Conservation (phyloP, 2,329 filamentous ascomycete species). For the Colletotrichum melonis region DNA sequence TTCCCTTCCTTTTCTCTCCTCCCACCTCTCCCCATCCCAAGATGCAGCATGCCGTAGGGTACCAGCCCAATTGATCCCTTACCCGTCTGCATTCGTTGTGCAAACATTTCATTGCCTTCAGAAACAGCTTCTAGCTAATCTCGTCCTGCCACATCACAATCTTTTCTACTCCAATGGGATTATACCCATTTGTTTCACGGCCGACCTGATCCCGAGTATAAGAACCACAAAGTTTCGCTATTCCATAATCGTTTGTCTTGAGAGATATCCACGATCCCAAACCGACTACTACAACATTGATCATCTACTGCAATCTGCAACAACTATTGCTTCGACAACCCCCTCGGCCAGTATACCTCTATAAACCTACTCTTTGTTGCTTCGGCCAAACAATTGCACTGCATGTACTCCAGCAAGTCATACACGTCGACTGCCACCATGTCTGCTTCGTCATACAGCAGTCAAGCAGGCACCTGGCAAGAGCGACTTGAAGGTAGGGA, state of each 20-base stretch:
- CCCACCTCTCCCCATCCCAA: conserved; percentile 33
- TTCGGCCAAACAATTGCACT: conserved; percentile 14
- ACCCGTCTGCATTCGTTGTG: conserved; percentile 29
- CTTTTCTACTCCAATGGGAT: conserved; percentile 33
- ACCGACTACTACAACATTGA: conserved; percentile 4
- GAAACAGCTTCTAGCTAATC: conserved; percentile 34
- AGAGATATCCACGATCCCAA: conserved; percentile 14
- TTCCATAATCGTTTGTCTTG: not conserved
- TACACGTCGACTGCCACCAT: conserved; percentile 30
- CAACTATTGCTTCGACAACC: not conserved
- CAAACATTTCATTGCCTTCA: conserved; percentile 31
- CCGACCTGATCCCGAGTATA: conserved; percentile 30
- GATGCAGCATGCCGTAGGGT: conserved; percentile 38
- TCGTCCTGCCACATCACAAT: conserved; percentile 35
- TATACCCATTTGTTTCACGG: conserved; percentile 29
- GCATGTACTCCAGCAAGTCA: conserved; percentile 34
- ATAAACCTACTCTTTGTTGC: conserved; percentile 2
- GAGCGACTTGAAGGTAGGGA: conserved; percentile 65
- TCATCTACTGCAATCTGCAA: not conserved
- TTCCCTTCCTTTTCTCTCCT: conserved; percentile 26
- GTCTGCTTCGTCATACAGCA: conserved; percentile 33
- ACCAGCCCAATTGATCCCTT: conserved; percentile 35
- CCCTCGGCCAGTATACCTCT: not conserved
- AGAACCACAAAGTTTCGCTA: conserved; percentile 28
- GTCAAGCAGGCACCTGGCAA: conserved; percentile 57